Percentiles rank a stretch among this genome's conserved stretches.
phyloP scores from a whole-genome alignment of 345 rosid species.

The Limnanthes douglasii region DNA sequence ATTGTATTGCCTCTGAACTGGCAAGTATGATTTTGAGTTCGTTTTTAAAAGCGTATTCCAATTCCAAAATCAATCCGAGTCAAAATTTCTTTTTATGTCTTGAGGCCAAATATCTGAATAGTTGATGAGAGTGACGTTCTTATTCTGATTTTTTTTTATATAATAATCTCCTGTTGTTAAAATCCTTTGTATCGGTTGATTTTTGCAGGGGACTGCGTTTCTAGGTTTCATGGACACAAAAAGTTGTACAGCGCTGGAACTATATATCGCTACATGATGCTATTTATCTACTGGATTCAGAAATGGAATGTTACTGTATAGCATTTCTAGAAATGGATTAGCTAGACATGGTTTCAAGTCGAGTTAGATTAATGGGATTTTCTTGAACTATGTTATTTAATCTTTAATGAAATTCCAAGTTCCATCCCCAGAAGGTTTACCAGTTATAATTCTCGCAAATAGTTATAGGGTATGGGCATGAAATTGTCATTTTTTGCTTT shows the following conservation, averaged over 20 bases:
- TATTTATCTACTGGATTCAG: slow-evolving; percentile 6
- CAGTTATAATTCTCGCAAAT: no score
- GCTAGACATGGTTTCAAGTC: no score
- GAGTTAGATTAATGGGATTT: no score
- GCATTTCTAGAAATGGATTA: slow-evolving; percentile 4
- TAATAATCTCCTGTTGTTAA: not conserved
- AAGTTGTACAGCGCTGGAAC: slow-evolving; percentile 21
- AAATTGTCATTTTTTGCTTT: no score
- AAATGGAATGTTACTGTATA: slow-evolving; percentile 16
- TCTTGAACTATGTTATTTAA: no score
- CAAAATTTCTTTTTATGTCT: no score
- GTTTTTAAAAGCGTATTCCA: not conserved
- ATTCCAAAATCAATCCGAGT: no score
- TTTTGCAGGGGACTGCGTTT: slow-evolving; percentile 17
- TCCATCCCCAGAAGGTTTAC: no score
- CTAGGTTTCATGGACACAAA: slow-evolving; percentile 7
- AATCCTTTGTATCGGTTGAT: not conserved
- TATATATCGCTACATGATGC: slow-evolving; percentile 1
- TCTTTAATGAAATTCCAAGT: no score
- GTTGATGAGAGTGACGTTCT: not conserved
- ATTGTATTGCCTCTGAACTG: no score
- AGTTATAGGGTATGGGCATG: no score
- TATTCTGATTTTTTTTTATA: not conserved
- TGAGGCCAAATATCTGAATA: not conserved
- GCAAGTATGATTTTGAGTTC: no score